Conservation (phyloP, 768 basidiomycete genomes). For the Boletus sensibilis region DNA sequence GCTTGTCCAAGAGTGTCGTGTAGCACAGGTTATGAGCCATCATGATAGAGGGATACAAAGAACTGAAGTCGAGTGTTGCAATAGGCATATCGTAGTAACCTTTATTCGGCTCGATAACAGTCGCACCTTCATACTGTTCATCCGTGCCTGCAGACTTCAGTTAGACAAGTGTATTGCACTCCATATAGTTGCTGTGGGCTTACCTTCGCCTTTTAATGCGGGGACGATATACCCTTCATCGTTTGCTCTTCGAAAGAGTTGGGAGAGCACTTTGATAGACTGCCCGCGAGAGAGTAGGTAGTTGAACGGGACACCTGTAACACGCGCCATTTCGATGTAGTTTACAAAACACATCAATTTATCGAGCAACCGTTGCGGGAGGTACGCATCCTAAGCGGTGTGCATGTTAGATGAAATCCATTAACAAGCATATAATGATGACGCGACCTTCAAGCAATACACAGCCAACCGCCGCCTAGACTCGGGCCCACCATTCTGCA, state of each 20-base stretch:
- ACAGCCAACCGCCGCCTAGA: conserved; percentile 90
- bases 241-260: conserved; percentile 90
- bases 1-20: conserved; percentile 87
- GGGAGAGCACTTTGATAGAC: conserved; percentile 97
- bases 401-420: background rate
- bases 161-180: background rate
- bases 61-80: conserved; percentile 97
- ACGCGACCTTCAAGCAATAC: conserved; percentile 88
- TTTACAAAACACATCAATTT: conserved; percentile 99
- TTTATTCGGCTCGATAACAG: conserved; percentile 94
- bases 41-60: conserved; percentile 99
- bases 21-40: conserved; percentile 99
- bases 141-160: conserved; percentile 61
- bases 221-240: conserved; percentile 91
- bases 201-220: conserved; percentile 80
- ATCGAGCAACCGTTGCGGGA: conserved; percentile 93
- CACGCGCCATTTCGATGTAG: conserved; percentile 98
- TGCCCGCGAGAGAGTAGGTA: conserved; percentile 91
- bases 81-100: conserved; percentile 97
- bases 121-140: conserved; percentile 98
- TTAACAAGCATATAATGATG: background rate
- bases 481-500: conserved; percentile 96
- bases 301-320: conserved; percentile 99
- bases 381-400: conserved; percentile 81
- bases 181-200: conserved; percentile 5